Conservation (phyloP, 2,329 filamentous ascomycete species). For the Thielaviopsis ethacetica region DNA sequence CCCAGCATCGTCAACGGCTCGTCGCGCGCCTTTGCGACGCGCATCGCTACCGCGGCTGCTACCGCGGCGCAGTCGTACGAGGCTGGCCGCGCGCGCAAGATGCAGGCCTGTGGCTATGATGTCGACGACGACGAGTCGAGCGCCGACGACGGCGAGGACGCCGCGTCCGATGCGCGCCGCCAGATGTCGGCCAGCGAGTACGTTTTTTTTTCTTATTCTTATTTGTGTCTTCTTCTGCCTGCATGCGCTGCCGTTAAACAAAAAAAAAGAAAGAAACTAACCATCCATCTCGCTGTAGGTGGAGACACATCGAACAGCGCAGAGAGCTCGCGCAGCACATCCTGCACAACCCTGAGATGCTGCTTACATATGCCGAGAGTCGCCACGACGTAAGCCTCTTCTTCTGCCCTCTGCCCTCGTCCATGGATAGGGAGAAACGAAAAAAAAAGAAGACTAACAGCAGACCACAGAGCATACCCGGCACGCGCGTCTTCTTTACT, state of each 20-base stretch:
- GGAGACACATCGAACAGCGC: not conserved
- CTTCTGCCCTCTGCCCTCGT: not conserved
- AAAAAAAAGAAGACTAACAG: not conserved
- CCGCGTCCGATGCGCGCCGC: too few relatives aligned
- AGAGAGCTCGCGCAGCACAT: constrained; percentile 19
- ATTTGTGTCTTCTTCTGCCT: not conserved
- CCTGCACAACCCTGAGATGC: constrained; percentile 38
- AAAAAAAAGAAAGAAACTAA: not conserved
- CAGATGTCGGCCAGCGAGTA: not conserved
- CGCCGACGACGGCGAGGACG: not conserved
- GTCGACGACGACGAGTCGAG: not conserved
- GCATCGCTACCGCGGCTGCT: not conserved
- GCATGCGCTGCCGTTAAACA: not conserved
- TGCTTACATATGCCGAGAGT: constrained; percentile 42
- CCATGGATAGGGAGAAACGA: too few relatives aligned
- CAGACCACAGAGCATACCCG: constrained; percentile 33
- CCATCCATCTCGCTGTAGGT: not conserved
- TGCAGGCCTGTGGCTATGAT: not conserved
- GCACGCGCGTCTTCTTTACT: constrained; percentile 39
- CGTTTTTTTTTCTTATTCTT: too few relatives aligned
- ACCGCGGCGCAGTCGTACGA: not conserved
- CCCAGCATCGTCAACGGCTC: constrained; percentile 27
- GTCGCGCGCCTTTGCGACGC: constrained; percentile 42
- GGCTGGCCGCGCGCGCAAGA: not conserved
- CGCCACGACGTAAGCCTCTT: constrained; percentile 32